Conservation (phyloP, 495 filamentous ascomycete species). For the Apiosordaria backusii region DNA sequence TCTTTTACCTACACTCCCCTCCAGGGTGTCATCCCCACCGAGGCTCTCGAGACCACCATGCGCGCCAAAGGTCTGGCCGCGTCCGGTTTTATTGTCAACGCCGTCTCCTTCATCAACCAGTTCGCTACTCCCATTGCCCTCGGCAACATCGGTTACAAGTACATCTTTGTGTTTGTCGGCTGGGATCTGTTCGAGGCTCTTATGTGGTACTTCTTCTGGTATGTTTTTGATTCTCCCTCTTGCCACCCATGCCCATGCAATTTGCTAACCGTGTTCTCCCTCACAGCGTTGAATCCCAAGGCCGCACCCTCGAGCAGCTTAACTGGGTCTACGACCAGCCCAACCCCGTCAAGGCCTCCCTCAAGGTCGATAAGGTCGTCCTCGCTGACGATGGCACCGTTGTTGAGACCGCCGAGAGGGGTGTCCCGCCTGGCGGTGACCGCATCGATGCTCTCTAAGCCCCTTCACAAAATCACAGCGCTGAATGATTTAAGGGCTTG, state of each 20-base stretch:
- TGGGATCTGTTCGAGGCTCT: constrained; percentile 46
- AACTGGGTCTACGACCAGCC: constrained; percentile 51
- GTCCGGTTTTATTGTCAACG: constrained; percentile 43
- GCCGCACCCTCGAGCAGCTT: constrained; percentile 50
- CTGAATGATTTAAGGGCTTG: background rate
- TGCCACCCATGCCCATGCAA: background rate
- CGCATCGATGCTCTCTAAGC: background rate
- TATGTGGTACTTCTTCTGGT: constrained; percentile 49
- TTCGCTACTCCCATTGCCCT: constrained; percentile 50
- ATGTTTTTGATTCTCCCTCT: constrained; percentile 25
- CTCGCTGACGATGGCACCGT: constrained; percentile 51
- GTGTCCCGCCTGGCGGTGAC: background rate
- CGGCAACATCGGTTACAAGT: constrained; percentile 46
- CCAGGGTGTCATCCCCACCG: constrained; percentile 56
- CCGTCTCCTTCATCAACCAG: constrained; percentile 50
- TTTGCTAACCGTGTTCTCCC: constrained; percentile 16
- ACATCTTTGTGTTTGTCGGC: constrained; percentile 49
- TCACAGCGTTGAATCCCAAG: constrained; percentile 46
- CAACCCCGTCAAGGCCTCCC: constrained; percentile 49
- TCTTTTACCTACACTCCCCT: constrained; percentile 60
- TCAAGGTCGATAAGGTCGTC: constrained; percentile 53
- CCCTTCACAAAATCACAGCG: background rate
- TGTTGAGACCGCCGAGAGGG: constrained; percentile 36
- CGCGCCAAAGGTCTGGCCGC: constrained; percentile 50
- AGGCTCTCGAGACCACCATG: constrained; percentile 50